Conservation (phyloP, 192 early-diverging fungal species). For the Backusella parvicylindrica region DNA sequence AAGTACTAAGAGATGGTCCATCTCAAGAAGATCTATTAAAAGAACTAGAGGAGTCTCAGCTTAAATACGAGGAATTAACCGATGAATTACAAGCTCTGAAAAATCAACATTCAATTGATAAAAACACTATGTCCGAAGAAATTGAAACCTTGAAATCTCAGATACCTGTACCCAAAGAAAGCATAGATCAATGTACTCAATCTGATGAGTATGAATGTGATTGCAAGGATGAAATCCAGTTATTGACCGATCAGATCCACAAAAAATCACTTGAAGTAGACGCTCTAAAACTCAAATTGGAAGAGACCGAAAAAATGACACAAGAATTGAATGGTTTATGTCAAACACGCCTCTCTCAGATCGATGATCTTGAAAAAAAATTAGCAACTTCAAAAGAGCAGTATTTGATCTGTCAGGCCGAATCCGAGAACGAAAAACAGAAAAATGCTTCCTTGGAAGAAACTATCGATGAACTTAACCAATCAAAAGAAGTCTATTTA, state of each 20-base stretch:
- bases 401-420: not conserved
- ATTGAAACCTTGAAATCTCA: not conserved
- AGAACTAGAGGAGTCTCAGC: not conserved
- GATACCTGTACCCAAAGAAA: not conserved
- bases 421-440: not conserved
- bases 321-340: not conserved
- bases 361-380: not conserved
- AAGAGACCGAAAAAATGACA: slow-evolving; percentile 9
- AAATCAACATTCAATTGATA: not conserved
- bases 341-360: not conserved
- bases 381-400: not conserved
- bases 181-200: not conserved
- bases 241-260: not conserved
- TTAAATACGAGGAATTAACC: not conserved
- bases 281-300: not conserved
- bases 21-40: not conserved
- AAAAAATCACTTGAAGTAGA: not conserved
- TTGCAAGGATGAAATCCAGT: not conserved
- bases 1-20: not conserved
- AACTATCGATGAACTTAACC: not conserved
- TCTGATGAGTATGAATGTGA: not conserved
- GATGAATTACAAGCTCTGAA: not conserved
- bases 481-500: not conserved
- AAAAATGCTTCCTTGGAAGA: not conserved
- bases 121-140: not conserved